phyloP scores from a whole-genome alignment of 2,329 filamentous ascomycete genomes.

The Cordyceps cicadae region DNA sequence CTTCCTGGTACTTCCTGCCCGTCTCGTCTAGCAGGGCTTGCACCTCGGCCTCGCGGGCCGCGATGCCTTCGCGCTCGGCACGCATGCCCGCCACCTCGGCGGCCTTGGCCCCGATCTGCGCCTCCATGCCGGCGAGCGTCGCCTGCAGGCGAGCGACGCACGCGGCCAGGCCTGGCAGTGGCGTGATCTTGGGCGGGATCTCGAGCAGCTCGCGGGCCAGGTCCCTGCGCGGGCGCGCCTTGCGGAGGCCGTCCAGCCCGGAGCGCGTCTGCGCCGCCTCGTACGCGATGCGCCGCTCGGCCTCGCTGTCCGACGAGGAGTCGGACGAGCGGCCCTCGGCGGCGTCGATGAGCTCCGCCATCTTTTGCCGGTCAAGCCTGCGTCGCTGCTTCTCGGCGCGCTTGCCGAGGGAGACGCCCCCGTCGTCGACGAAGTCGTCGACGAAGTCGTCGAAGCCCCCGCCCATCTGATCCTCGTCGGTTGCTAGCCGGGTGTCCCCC shows the following conservation, averaged over 20 bases:
- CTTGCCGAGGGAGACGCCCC: conserved; percentile 66
- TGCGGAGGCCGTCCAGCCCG: conserved; percentile 63
- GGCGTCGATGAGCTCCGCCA: conserved; percentile 73
- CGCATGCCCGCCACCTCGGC: conserved; percentile 57
- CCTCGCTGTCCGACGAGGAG: conserved; percentile 60
- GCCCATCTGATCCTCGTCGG: conserved; percentile 83
- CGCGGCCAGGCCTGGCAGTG: conserved; percentile 64
- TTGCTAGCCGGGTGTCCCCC: conserved; percentile 64
- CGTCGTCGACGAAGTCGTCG: conserved; percentile 83
- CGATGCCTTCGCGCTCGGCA: conserved; percentile 60
- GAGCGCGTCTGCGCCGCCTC: conserved; percentile 78
- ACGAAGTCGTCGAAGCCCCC: conserved; percentile 92
- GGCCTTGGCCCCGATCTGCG: conserved; percentile 51
- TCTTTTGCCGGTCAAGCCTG: conserved; percentile 61
- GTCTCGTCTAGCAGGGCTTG: conserved; percentile 75
- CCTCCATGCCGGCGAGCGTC: conserved; percentile 55
- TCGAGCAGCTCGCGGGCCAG: conserved; percentile 35
- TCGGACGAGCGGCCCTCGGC: conserved; percentile 61
- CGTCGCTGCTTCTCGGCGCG: conserved; percentile 69
- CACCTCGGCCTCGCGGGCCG: conserved; percentile 65
- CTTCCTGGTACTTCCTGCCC: conserved; percentile 52
- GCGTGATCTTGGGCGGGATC: conserved; percentile 65
- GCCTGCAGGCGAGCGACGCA: conserved; percentile 57
- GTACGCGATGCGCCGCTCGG: conserved; percentile 70
- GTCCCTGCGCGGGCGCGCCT: conserved; percentile 33